Percentiles rank a stretch among this genome's conserved stretches.
Conservation (phyloP, 768 basidiomycete genomes). For the Boletus sp. region DNA sequence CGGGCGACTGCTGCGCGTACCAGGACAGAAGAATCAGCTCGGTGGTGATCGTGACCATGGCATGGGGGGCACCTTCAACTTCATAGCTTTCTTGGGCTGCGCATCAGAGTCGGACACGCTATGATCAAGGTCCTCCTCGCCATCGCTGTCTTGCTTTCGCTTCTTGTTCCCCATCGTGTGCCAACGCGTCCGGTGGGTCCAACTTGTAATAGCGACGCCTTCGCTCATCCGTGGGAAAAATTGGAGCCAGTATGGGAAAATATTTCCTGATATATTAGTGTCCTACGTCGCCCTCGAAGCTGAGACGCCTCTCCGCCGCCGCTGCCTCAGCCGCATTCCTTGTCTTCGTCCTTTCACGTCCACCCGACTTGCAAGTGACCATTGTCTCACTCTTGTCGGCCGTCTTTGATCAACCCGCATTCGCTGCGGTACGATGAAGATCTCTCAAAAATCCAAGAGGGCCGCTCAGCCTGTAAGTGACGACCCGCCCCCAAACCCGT, state of each 20-base stretch:
- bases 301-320: neutral
- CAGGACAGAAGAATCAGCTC: neutral
- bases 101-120: slow-evolving; percentile 18
- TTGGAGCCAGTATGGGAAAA: slow-evolving; percentile 14
- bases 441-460: slow-evolving; percentile 82
- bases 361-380: slow-evolving; percentile 3
- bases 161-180: neutral
- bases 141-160: neutral
- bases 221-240: neutral
- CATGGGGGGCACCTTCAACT: slow-evolving; percentile 13
- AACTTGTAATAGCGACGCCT: neutral
- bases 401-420: slow-evolving; percentile 30
- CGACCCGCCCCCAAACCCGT: neutral
- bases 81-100: neutral
- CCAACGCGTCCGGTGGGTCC: neutral
- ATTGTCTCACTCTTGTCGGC: slow-evolving; percentile 6
- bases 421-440: slow-evolving; percentile 75
- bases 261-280: slow-evolving; percentile 33
- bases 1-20: neutral
- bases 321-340: slow-evolving; percentile 4
- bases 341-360: slow-evolving; percentile 12
- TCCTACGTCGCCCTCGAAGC: slow-evolving; percentile 22
- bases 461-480: slow-evolving; percentile 67
- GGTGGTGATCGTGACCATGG: neutral
- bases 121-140: slow-evolving; percentile 3